Evolutionary conservation across 495 filamentous ascomycete genomes (phyloP), one percentile per base, ranked within the genome.

Genomic region (Jackrogersella minutella): DNA sequence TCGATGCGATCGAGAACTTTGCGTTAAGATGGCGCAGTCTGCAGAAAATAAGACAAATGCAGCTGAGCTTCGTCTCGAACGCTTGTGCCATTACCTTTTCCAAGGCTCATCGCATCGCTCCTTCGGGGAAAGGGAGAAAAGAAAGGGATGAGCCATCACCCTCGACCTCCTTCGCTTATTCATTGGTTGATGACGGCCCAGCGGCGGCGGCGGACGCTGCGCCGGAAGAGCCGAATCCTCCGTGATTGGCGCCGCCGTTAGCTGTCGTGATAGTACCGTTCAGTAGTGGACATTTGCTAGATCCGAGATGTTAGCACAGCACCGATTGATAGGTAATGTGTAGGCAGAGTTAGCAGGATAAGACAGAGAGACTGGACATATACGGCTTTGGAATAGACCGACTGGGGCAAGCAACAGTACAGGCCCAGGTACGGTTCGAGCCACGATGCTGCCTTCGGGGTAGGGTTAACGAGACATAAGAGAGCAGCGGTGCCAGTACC

Each of bases 201-300:
- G 56, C 58, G 40, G 40, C 17, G 9, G 17, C 40, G 40, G 19
- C 40, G 4, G 60, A 64, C 22, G 78, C 74, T 14, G 80, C 77
- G 21, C 76, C 76, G 41, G 81, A 83, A 31, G 80, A 81, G n/a
- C 83, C 86, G 58, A 89, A 84, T 17, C 78, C 74, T 54, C 79
- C 80, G 41, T 78, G 71, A 21, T 84, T 81, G 33, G 78, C 75
- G 8, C 78, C 78, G 52, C 78, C 79, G 50, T 92, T 90, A 61
- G 90, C 88, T 41, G 85, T 84, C 51, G 90, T 91, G 79, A 88
- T 89, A 5, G 88, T 91, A 40, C 93, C 93, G 71, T 97, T 97
- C 41, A 97, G 88, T 71, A 96, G 79, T 4, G 93, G 93, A 70
- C 93, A 97, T 68, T 96, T 90, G 73, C 91, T 80, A 55, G 55